Evolutionary conservation across 495 filamentous ascomycete species (phyloP), one percentile per base, ranked within the genome.

Genomic region (Pyrenula massariospora): DNA sequence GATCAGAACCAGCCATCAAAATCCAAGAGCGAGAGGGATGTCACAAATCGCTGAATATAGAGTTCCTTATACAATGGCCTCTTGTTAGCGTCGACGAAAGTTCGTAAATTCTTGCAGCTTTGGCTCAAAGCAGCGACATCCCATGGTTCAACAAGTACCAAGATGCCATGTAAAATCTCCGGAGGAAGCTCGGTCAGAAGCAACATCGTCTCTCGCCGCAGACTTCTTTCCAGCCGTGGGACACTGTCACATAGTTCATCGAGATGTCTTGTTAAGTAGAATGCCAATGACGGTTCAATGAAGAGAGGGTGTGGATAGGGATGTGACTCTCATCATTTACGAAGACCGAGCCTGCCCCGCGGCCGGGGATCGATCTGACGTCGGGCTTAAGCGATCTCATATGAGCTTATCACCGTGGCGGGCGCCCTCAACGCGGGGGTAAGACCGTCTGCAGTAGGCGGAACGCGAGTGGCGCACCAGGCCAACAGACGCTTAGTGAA

Each of bases 131-230:
- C 53, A 0, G 66, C 68, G 25, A 86, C 59, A 57, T 84, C 81
- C 25, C 66, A 58, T 1, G 78, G 77, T n/a, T 78, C 67, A n/a
- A 81, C 64, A 54, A 75, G 72, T 52, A 63, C 57, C 48, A 86
- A 67, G 55, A 86, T 77, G 57, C 71, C 66, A 58, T 82, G 76
- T 24, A 84, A 58, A 50, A 83, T 73, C 66, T 85, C 82, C n/a
- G 76, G 71, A 3, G 77, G 78, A 8, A 81, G 70, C 12, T 36
- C 19, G 5, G 63, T 54, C 1, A 65, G 50, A 15, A 31, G 12
- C 12, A 49, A 31, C 2, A 25, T 51, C 61, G 61, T 63, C 36
- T n/a, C 51, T 23, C n/a, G 15, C 23, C 20, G 22, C n/a, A 42
- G 15, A 5, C 31, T 42, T 15, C 8, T 15, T 42, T 15, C 31